These are phyloP conservation scores for Pythium sp. DNA, from an alignment of 352 stramenopile species.

Conservation along the genomic window DNA sequence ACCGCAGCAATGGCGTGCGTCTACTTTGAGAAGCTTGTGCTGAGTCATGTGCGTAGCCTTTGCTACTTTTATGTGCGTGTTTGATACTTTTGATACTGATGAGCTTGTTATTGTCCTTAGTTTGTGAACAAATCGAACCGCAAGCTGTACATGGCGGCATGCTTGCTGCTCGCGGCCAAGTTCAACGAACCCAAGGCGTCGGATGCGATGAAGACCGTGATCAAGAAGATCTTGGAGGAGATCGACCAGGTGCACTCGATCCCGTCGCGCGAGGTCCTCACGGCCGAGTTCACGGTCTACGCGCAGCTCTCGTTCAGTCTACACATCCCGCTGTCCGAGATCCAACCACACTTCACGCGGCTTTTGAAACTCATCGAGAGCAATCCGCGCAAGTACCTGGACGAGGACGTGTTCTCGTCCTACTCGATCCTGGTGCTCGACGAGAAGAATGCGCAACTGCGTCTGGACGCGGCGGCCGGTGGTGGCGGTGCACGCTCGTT, in stretches of 20 bases:
- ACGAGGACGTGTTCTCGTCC: conserved; percentile 78
- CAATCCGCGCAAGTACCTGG: conserved; percentile 87
- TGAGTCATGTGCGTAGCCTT: conserved; percentile 68
- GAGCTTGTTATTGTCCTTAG: conserved; percentile 20
- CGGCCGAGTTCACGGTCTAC: conserved; percentile 88
- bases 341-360: conserved; percentile 86
- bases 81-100: neutral
- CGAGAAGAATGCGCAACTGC: conserved; percentile 44
- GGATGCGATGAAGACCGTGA: conserved; percentile 55
- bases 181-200: conserved; percentile 83
- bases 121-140: conserved; percentile 96
- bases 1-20: conserved; percentile 94
- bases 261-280: conserved; percentile 81
- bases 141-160: conserved; percentile 95
- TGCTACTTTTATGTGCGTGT: neutral
- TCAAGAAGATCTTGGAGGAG: conserved; percentile 70
- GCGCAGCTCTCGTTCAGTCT: conserved; percentile 88
- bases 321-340: conserved; percentile 73
- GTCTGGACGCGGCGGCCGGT: conserved; percentile 15
- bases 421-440: conserved; percentile 74
- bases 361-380: conserved; percentile 85
- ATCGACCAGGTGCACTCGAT: conserved; percentile 81
- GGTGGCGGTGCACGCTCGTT: conserved; percentile 16
- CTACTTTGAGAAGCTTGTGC: conserved; percentile 96
- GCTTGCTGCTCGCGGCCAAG: conserved; percentile 93